These are phyloP conservation scores for Colletotrichum liriopes DNA, from an alignment of 2,329 filamentous ascomycete species.

Conservation along the genomic window DNA sequence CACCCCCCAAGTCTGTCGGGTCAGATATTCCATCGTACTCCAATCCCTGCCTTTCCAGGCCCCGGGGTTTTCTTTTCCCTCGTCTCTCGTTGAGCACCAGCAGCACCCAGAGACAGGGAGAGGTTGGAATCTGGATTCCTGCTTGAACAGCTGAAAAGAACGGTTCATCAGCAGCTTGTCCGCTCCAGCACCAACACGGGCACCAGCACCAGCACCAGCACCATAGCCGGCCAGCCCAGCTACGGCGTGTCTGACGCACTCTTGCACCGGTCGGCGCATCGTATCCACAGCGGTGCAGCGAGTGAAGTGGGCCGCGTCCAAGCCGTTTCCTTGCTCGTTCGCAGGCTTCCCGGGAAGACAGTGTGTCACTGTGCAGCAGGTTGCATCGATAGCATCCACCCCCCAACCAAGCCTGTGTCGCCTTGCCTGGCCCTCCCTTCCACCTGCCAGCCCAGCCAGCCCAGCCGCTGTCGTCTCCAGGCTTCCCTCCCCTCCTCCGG, in stretches of 20 bases:
- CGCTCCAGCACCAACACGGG: background rate
- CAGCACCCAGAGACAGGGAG: background rate
- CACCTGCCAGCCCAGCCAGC: conserved; percentile 4
- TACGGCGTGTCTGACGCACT: conserved; percentile 17
- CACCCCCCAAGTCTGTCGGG: background rate
- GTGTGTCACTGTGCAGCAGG: conserved; percentile 43
- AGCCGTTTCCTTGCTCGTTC: conserved; percentile 39
- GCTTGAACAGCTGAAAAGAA: background rate
- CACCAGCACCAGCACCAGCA: background rate
- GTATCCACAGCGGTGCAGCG: conserved; percentile 32
- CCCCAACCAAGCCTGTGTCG: conserved; percentile 35
- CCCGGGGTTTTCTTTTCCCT: background rate
- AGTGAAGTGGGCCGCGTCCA: conserved; percentile 34
- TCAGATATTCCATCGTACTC: background rate
- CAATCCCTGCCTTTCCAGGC: background rate
- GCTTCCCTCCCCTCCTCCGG: conserved; percentile 1
- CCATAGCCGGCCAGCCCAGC: background rate
- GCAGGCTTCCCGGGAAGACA: conserved; percentile 32
- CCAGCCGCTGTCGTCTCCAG: conserved; percentile 3
- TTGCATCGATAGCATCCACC: conserved; percentile 38
- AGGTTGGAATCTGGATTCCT: background rate
- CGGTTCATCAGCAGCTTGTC: background rate
- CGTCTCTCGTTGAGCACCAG: background rate
- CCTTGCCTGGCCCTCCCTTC: conserved; percentile 1
- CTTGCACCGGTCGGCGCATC: conserved; percentile 18